Evolutionary conservation across 2,329 filamentous ascomycete genomes (phyloP).

Genomic region (Fusarium sacchari): DNA sequence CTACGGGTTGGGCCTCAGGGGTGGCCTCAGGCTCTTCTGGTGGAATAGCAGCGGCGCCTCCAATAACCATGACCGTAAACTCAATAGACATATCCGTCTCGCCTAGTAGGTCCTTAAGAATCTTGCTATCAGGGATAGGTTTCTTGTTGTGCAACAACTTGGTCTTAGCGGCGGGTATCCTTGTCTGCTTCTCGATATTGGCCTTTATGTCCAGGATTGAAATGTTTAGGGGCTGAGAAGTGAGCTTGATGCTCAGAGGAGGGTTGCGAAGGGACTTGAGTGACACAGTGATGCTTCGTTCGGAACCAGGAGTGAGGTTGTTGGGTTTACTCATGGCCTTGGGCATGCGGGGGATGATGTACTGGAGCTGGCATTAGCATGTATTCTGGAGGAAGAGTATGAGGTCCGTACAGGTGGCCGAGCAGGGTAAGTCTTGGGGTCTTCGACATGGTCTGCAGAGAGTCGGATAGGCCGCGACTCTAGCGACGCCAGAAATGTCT

Average conservation of each 20-base stretch:
- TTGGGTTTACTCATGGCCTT: conserved; percentile 62
- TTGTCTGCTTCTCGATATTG: conserved; percentile 70
- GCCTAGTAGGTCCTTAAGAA: conserved; percentile 76
- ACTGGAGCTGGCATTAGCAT: conserved; percentile 56
- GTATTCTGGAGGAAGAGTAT: background rate
- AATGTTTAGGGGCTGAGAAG: conserved; percentile 71
- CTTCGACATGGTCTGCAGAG: conserved; percentile 89
- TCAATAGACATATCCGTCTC: conserved; percentile 67
- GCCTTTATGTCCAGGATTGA: conserved; percentile 83
- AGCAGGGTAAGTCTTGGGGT: conserved; percentile 80
- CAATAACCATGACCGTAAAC: conserved; percentile 89
- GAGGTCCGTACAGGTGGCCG: conserved; percentile 72
- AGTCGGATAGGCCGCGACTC: conserved; percentile 84
- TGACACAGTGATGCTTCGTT: conserved; percentile 65
- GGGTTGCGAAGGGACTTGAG: conserved; percentile 84
- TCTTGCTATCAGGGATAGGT: conserved; percentile 80
- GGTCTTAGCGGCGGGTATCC: conserved; percentile 78
- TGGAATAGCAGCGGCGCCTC: conserved; percentile 65
- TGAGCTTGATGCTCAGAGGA: conserved; percentile 73
- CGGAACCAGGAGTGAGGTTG: conserved; percentile 61
- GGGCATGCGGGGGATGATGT: conserved; percentile 76
- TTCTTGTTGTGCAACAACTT: conserved; percentile 90
- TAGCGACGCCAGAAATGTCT: conserved; percentile 81
- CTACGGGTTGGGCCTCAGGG: conserved; percentile 47
- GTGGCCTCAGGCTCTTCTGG: conserved; percentile 52